phyloP scores from a whole-genome alignment of 148 eudicot species.

The Pharnaceum exiguum region DNA sequence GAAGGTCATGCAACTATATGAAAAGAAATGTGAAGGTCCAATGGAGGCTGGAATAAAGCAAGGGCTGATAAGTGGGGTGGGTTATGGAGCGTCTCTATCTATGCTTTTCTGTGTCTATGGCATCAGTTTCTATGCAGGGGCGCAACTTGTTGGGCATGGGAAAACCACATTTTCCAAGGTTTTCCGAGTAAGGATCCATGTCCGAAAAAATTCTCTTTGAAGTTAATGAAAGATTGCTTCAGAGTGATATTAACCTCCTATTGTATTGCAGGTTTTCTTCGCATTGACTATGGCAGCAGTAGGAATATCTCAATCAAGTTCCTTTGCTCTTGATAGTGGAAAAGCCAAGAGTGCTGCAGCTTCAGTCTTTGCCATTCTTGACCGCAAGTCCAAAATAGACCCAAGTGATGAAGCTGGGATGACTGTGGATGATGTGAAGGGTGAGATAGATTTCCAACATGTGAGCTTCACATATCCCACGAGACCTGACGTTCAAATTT shows the following conservation, averaged over 20 bases:
- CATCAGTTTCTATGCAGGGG: constrained; percentile 49
- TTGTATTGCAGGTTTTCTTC: constrained; percentile 54
- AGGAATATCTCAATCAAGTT: constrained; percentile 43
- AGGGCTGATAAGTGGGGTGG: constrained; percentile 51
- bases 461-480: constrained; percentile 62
- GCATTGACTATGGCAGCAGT: constrained; percentile 53
- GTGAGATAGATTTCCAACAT: constrained; percentile 52
- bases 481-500: constrained; percentile 49
- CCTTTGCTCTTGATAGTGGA: constrained; percentile 40
- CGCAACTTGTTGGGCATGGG: constrained; percentile 47
- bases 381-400: constrained; percentile 55
- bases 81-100: constrained; percentile 41
- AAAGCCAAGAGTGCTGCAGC: constrained; percentile 53
- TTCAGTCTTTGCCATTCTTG: constrained; percentile 54
- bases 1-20: constrained; percentile 45
- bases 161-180: constrained; percentile 41
- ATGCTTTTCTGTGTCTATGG: constrained; percentile 42
- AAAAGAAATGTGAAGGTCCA: constrained; percentile 48
- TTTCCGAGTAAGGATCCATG: constrained; percentile 35
- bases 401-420: constrained; percentile 56
- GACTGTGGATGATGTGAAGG: constrained; percentile 40
- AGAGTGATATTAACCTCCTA: neutral
- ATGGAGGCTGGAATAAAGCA: constrained; percentile 38
- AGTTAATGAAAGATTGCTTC: neutral
- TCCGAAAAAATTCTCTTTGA: neutral